Conservation (phyloP, 352 stramenopile genomes). For the Phytopythium litorale region DNA sequence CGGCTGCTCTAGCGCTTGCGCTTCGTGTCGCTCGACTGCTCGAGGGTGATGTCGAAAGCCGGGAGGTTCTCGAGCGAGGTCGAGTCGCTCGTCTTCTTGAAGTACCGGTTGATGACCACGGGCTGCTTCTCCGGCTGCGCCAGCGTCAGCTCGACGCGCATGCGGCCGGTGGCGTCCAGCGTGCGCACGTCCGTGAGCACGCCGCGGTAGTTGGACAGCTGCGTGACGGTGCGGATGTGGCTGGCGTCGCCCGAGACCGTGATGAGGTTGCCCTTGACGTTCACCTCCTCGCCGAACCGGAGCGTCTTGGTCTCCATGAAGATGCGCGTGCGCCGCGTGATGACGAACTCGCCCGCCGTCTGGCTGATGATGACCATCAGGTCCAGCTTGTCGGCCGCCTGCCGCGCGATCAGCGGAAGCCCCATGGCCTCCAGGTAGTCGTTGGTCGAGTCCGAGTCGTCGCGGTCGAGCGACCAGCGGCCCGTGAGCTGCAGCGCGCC, state of each 20-base stretch:
- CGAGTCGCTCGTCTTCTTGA: slow-evolving; percentile 86
- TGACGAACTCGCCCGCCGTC: slow-evolving; percentile 78
- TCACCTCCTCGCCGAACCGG: slow-evolving; percentile 85
- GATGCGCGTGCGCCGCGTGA: slow-evolving; percentile 85
- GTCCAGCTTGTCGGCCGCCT: slow-evolving; percentile 85
- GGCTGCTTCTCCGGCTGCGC: slow-evolving; percentile 65
- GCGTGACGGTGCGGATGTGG: slow-evolving; percentile 75
- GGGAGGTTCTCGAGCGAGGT: slow-evolving; percentile 86
- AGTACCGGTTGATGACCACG: slow-evolving; percentile 82
- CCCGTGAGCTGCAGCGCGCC: slow-evolving; percentile 79
- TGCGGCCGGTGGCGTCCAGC: slow-evolving; percentile 70
- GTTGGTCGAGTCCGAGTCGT: slow-evolving; percentile 89
- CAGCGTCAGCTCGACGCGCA: slow-evolving; percentile 80
- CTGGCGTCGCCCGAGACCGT: slow-evolving; percentile 71
- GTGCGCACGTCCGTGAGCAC: slow-evolving; percentile 71
- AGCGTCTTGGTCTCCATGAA: slow-evolving; percentile 89
- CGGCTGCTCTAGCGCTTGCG: slow-evolving; percentile 63
- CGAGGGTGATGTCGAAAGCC: slow-evolving; percentile 80
- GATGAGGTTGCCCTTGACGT: slow-evolving; percentile 87
- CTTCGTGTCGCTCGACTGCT: slow-evolving; percentile 81
- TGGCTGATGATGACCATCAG: slow-evolving; percentile 89
- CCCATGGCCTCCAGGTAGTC: slow-evolving; percentile 89
- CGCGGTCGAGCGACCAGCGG: slow-evolving; percentile 80
- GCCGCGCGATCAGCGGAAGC: slow-evolving; percentile 79
- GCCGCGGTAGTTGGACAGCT: slow-evolving; percentile 77